Percentiles rank a stretch among this genome's conserved stretches.
phyloP scores from a whole-genome alignment of 306 rosid genomes.

The Rosa chinensis region DNA sequence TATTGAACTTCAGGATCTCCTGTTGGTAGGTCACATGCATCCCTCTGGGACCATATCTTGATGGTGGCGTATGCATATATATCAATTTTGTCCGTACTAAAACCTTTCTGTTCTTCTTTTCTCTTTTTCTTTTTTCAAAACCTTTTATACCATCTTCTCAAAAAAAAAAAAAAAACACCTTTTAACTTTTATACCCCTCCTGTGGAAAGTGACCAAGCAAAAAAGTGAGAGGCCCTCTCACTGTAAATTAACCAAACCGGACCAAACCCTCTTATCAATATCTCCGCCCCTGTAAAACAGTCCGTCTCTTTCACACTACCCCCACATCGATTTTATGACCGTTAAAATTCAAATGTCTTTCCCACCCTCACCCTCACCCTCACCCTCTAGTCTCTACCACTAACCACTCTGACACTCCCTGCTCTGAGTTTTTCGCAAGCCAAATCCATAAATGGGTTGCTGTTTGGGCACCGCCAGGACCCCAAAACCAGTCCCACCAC shows the following conservation, averaged over 20 bases:
- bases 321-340: slow-evolving; percentile 32
- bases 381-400: slow-evolving; percentile 3
- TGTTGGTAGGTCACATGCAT: slow-evolving; percentile 7
- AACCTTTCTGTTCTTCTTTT: background rate
- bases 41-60: background rate
- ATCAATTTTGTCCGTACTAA: background rate
- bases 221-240: background rate
- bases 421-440: background rate
- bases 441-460: slow-evolving; percentile 63
- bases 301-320: background rate
- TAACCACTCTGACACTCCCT: slow-evolving; percentile 26
- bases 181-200: background rate
- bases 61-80: background rate
- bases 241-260: background rate
- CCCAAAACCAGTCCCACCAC: slow-evolving; percentile 24
- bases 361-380: slow-evolving; percentile 12
- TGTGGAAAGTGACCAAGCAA: background rate
- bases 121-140: background rate
- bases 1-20: background rate
- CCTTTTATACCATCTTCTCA: too few species aligned
- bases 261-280: background rate
- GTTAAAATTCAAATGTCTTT: slow-evolving; percentile 37
- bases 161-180: too few species aligned
- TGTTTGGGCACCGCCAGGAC: slow-evolving; percentile 55
- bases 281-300: background rate